A percentile compares a stretch with the other conserved stretches of the same genome.
These are phyloP conservation scores for Coelastrella sp. DNA, from an alignment of 139 green algal genomes.

Conservation along the genomic window DNA sequence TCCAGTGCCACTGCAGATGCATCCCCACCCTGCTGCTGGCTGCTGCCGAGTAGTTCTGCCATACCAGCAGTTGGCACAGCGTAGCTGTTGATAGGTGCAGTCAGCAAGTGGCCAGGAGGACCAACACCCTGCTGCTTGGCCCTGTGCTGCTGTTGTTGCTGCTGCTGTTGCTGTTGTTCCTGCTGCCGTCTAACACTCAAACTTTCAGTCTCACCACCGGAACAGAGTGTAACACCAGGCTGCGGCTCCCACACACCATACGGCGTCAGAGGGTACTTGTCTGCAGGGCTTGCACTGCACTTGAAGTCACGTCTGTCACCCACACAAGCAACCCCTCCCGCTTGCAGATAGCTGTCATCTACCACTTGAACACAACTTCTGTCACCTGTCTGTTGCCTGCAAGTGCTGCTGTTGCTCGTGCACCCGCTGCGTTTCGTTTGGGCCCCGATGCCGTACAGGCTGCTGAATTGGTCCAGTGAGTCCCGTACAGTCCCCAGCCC, in stretches of 20 bases:
- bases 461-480: constrained; percentile 15
- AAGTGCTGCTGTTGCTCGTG: neutral
- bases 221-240: neutral
- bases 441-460: neutral
- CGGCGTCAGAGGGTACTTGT: neutral
- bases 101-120: constrained; percentile 13
- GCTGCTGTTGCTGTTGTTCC: neutral
- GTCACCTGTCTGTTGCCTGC: neutral
- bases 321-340: neutral
- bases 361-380: neutral
- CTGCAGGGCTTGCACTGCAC: neutral
- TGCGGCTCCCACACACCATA: constrained; percentile 1
- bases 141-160: neutral
- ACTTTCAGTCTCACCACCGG: neutral
- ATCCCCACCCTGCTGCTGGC: neutral
- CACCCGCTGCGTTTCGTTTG: neutral
- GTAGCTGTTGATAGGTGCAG: neutral
- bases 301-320: neutral
- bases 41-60: neutral
- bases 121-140: neutral
- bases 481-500: neutral
- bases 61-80: constrained; percentile 21
- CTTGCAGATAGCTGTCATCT: neutral
- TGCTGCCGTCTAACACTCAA: neutral
- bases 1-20: neutral